phyloP scores from a whole-genome alignment of 179 eudicot species.

The Gypsophila paniculata region DNA sequence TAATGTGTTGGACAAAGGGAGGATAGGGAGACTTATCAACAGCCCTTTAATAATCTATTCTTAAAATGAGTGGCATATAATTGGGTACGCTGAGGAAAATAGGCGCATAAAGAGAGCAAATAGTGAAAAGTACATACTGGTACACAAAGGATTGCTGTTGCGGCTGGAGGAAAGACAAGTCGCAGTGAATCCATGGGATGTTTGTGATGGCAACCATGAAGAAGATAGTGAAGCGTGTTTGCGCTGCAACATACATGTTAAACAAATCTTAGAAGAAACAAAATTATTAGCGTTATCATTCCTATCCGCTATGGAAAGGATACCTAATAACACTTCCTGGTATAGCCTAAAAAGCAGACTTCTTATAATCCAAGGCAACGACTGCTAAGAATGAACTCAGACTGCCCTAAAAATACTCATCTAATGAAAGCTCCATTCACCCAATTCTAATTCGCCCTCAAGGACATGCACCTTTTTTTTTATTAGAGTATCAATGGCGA shows the following conservation, averaged over 20 bases:
- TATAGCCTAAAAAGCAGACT: too few relatives aligned
- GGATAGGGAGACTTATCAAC: neutral
- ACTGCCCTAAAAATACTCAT: too few relatives aligned
- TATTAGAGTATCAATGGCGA: too few relatives aligned
- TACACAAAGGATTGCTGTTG: slow-evolving; percentile 63
- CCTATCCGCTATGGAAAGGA: too few relatives aligned
- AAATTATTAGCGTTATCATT: too few relatives aligned
- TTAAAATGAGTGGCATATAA: neutral
- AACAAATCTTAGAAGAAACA: neutral
- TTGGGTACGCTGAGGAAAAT: neutral
- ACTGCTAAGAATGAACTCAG: too few relatives aligned
- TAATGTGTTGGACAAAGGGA: neutral
- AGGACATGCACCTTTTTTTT: too few relatives aligned
- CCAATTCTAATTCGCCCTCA: too few relatives aligned
- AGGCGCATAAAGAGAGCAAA: neutral
- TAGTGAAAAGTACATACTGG: slow-evolving; percentile 45
- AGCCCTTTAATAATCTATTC: neutral
- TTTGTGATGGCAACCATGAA: slow-evolving; percentile 98
- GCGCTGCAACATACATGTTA: slow-evolving; percentile 43
- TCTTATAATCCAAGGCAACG: too few relatives aligned
- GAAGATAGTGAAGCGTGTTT: slow-evolving; percentile 79
- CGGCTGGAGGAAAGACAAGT: slow-evolving; percentile 96
- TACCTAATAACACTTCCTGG: too few relatives aligned
- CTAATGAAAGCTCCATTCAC: too few relatives aligned
- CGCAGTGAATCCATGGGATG: slow-evolving; percentile 96